These are phyloP conservation scores for Acanthamoeba castellanii DNA, from an alignment of 208 protist genomes.

Conservation along the genomic window DNA sequence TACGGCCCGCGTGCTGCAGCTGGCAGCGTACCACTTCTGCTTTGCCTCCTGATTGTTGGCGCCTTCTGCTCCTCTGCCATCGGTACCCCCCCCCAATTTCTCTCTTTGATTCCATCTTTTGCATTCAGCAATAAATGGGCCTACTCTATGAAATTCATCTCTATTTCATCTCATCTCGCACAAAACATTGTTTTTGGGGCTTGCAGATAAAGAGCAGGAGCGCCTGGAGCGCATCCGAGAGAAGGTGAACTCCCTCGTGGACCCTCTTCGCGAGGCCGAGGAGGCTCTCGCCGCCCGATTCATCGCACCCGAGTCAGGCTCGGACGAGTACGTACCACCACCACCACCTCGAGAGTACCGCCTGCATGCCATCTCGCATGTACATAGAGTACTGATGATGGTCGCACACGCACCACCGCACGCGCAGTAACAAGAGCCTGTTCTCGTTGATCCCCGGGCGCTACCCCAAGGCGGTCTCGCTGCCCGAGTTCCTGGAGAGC, in stretches of 20 bases:
- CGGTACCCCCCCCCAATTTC: not conserved
- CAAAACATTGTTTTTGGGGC: not conserved
- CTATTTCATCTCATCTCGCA: not conserved
- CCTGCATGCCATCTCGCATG: not conserved
- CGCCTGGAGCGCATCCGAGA: not conserved
- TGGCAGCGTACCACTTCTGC: not conserved
- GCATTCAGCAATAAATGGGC: too few relatives aligned
- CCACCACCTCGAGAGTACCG: not conserved
- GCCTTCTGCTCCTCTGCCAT: not conserved
- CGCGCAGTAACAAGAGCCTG: not conserved
- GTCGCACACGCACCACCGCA: not conserved
- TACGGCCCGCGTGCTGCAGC: not conserved
- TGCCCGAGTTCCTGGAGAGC: not conserved
- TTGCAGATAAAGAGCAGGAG: not conserved
- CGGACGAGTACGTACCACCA: not conserved
- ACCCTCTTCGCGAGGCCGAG: not conserved
- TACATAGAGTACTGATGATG: not conserved
- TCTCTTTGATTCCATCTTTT: not conserved
- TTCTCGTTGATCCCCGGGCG: conserved; percentile 11
- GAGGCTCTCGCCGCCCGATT: not conserved
- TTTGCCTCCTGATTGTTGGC: not conserved
- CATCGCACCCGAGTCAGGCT: not conserved
- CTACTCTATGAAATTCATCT: not conserved
- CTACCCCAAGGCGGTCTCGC: conserved; percentile 32
- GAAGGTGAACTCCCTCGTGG: not conserved